Base-by-base conservation (phyloP, 2,329 filamentous ascomycete species). In the Penicillium sp. region DNA sequence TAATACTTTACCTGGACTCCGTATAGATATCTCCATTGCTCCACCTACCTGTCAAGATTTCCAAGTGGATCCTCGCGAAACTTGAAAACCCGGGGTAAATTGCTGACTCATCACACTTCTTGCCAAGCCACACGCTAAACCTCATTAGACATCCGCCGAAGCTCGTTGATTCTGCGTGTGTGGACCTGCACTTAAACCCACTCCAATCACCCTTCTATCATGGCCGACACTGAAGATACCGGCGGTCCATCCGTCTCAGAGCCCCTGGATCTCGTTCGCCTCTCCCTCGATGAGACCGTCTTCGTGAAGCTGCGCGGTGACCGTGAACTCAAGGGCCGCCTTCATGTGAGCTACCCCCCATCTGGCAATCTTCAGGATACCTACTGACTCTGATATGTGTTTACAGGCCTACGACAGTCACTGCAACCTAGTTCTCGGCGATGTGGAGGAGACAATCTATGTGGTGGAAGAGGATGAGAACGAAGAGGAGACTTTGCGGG, bases 241-340 rank as follows among this genome's bases (percentile, higher is more conserved):
- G 81, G 84, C 57, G 74, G 53, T 55, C 53, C 81, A 66, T 84
- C 89, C 56, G 89, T 92, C 56, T 87, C 92, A 52, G 93, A 99
- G 80, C 93, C 95, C 54, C 88, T 99, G 71, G 94, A 97, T 76
- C 87, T 99, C 41, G 94, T 99, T 66, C 91, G 92, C 67, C 85
- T 99, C 55, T 91, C 93, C 66, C 85, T 99, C 47, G 93, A 97
- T 75, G 94, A 99, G 77, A 86, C 94, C 45, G 94, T 99, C 50
- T 96, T 97, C 76, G 93, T 99, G 65, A 97, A 97, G 84, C 83
- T 99, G 64, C 86, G 94, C 71, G 94, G 94, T 67, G 94, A 99
- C 76, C 86, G 94, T 64, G 94, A 99, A 79, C 82, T 99, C 64
- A 94, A 96, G 78, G 94, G 94, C 63, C 87, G 93, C 71, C 83